Evolutionary conservation across 768 basidiomycete species (phyloP).

Genomic region (Macrolepiota fuliginosa): DNA sequence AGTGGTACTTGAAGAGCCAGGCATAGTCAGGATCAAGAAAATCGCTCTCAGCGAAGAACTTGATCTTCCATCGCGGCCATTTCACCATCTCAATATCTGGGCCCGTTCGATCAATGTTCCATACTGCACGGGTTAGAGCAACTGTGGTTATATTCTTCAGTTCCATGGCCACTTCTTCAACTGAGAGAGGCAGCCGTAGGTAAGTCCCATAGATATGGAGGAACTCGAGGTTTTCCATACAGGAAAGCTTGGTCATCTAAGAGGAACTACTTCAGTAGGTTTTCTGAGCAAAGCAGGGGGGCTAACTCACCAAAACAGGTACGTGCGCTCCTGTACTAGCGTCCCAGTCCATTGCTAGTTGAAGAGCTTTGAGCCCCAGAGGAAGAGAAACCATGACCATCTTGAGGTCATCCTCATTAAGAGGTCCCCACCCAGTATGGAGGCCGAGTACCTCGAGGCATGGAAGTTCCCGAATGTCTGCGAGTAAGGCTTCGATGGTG

Average conservation of each 20-base stretch:
- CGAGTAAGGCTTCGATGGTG: conserved; percentile 21
- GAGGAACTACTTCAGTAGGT: background rate
- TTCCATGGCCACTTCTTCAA: conserved; percentile 33
- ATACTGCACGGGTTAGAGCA: conserved; percentile 37
- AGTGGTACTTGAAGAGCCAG: conserved; percentile 40
- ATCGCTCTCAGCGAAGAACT: conserved; percentile 36
- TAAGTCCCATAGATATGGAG: conserved; percentile 35
- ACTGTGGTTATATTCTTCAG: conserved; percentile 29
- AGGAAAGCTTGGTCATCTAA: conserved; percentile 25
- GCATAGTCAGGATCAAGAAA: conserved; percentile 32
- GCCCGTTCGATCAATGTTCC: conserved; percentile 31
- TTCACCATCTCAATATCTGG: conserved; percentile 25
- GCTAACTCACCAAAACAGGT: conserved; percentile 24
- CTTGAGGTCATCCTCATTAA: conserved; percentile 23
- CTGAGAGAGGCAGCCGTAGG: conserved; percentile 27
- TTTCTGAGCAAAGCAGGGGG: background rate
- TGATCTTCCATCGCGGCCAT: conserved; percentile 39
- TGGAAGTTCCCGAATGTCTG: conserved; percentile 23
- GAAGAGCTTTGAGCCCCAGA: conserved; percentile 30
- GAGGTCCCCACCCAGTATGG: conserved; percentile 29
- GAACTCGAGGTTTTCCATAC: conserved; percentile 31
- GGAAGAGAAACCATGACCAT: conserved; percentile 26
- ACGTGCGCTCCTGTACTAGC: conserved; percentile 17
- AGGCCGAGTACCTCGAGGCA: conserved; percentile 35
- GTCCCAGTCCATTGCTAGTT: conserved; percentile 34